phyloP scores from a whole-genome alignment of 2,329 filamentous ascomycete genomes.

The Tolypocladium capitatum region DNA sequence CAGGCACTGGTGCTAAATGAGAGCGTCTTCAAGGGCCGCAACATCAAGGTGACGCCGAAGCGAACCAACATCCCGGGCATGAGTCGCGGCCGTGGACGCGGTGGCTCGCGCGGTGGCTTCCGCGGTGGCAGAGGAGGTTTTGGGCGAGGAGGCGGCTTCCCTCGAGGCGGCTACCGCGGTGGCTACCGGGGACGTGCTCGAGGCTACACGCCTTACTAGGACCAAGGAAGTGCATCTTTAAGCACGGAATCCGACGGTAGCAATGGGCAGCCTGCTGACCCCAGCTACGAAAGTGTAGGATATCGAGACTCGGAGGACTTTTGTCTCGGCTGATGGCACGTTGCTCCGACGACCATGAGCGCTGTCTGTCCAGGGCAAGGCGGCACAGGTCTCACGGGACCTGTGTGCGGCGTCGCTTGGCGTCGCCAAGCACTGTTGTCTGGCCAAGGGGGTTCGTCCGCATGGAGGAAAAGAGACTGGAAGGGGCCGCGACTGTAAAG shows the following conservation, averaged over 20 bases:
- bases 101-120: conserved; percentile 38
- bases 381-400: not conserved
- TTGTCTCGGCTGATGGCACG: not conserved
- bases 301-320: not conserved
- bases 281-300: not conserved
- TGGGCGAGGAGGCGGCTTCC: conserved; percentile 40
- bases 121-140: conserved; percentile 31
- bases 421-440: not conserved
- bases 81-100: conserved; percentile 62
- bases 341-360: not conserved
- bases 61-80: conserved; percentile 94
- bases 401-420: not conserved
- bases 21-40: conserved; percentile 86
- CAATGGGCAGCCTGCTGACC: conserved; percentile 6
- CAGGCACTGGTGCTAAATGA: conserved; percentile 93
- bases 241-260: conserved; percentile 7
- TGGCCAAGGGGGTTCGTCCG: not conserved
- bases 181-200: conserved; percentile 54
- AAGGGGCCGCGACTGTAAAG: not conserved
- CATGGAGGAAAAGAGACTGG: not conserved
- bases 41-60: conserved; percentile 90
- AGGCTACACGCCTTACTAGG: conserved; percentile 52
- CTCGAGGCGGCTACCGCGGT: conserved; percentile 49
- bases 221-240: conserved; percentile 18
- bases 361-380: not conserved